Evolutionary conservation across 2,329 filamentous ascomycete genomes (phyloP), one percentile per base, ranked within the genome.

Genomic region (Aspergillus novofumigatus): DNA sequence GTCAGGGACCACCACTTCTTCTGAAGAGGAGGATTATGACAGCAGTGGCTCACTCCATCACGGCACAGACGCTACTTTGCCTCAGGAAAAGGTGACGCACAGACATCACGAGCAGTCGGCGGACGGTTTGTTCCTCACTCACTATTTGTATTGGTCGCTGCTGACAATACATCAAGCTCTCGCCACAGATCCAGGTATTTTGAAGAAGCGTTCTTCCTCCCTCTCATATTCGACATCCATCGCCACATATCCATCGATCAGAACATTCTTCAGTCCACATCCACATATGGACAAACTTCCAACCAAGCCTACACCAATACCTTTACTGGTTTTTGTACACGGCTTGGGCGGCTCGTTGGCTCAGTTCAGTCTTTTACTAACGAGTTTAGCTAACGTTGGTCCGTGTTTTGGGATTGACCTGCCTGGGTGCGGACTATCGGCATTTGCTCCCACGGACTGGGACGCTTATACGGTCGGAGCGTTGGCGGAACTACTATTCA

Each of bases 291-390:
- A 87, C 58, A 90, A 94, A 71, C 81, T 97, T 3, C 91, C 91
- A 2, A 82, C 80, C 45, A 81, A 86, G 59, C 90, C 91, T 1
- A 81, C 83, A 0, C 87, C 90, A 0, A 76, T 97, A 10, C 94
- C 94, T 1, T 77, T 99, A 9, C 78, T 97, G 3, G 92, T 97
- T 47, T 96, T 95, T 69, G 81, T 97, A 56, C 94, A 97, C 69
- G 94, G 94, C 1, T 81, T 97, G 9, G 94, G 93, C n/a, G 94
- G 94, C 51, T 96, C 91, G 0, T 83, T 92, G 25, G 88, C 91
- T 10, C 94, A 97, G 69, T 97, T 97, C 69, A 83, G 90, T 55
- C 85, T 89, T 29, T 77, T 97, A 4, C 77, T 97, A 17, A 88
- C 86, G 21, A 94, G 90, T 72, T 80, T 99, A 50, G 84, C 89